Evolutionary conservation across 2,329 filamentous ascomycete species (phyloP), one percentile per base, ranked within the genome.

Genomic region (Fonsecaea pugnacius): DNA sequence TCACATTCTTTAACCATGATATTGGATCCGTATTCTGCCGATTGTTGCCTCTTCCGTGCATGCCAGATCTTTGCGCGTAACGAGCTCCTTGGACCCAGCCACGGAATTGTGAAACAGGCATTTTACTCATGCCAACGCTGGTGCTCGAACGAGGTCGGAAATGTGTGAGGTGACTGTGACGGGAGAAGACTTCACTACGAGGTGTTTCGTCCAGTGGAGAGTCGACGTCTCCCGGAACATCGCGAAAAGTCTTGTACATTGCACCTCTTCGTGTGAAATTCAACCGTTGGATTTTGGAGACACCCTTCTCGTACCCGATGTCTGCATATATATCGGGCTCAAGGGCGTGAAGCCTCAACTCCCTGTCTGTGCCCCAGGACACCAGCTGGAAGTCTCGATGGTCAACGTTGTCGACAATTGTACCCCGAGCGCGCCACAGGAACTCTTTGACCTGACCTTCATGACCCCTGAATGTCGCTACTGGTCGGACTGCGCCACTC

Each of bases 351-450:
- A 97, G 82, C 55, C 90, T 88, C 33, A 97, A 81, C 72, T 92
- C 86, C 69, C 90, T 90, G 75, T 97, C 94, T 55, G 91, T 89
- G 30, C 92, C 92, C 93, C 93, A 97, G 0, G 93, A 93, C 0
- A 97, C 91, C 18, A 97, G 82, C 75, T 97, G 93, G 68, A 96
- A 97, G 58, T 97, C 93, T 71, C 94, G 87, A 67, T 92, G 82
- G 72, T 97, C 93, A 52, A 89, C 78, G n/a, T 85, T 84, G 60
- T 91, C 85, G 16, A 86, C 84, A 18, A 85, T 84, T 21, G 82
- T 81, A 40, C 93, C 93, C 61, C 93, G 87, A 54, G 87, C 86
- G 74, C 93, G 85, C 93, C 93, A 97, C 10, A 97, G 79, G 66
- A 97, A 97, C 72, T 97, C 93, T 73, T 95, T 96, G 33, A 91